Conservation (phyloP, 2,329 filamentous ascomycete genomes). For the Neofusicoccum cordaticola region DNA sequence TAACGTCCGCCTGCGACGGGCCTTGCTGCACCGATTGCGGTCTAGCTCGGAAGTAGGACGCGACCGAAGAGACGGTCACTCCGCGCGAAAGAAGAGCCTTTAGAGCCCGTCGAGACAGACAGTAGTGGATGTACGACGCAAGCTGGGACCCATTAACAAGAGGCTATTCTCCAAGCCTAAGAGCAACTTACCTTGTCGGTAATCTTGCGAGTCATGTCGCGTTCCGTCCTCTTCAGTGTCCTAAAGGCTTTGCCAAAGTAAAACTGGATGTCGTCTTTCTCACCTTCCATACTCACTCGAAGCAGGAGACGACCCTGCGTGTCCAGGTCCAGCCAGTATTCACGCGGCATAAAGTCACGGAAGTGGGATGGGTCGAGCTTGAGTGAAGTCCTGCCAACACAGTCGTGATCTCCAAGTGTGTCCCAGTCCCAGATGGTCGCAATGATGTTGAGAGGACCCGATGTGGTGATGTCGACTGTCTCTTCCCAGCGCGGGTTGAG, state of each 20-base stretch:
- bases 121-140: slow-evolving; percentile 86
- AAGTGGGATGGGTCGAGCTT: slow-evolving; percentile 99
- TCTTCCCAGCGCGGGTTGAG: slow-evolving; percentile 97
- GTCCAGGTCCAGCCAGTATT: slow-evolving; percentile 97
- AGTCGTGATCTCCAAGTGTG: slow-evolving; percentile 94
- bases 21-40: slow-evolving; percentile 50
- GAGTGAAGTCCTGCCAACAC: slow-evolving; percentile 91
- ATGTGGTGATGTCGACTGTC: slow-evolving; percentile 91
- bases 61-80: slow-evolving; percentile 69
- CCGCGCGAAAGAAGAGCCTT: slow-evolving; percentile 71
- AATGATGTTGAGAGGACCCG: slow-evolving; percentile 87
- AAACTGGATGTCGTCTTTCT: slow-evolving; percentile 97
- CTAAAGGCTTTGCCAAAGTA: slow-evolving; percentile 97
- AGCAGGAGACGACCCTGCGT: slow-evolving; percentile 88
- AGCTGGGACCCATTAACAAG: slow-evolving; percentile 54
- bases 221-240: slow-evolving; percentile 88
- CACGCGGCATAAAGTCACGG: slow-evolving; percentile 88
- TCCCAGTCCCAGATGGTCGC: slow-evolving; percentile 99
- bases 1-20: slow-evolving; percentile 69
- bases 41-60: slow-evolving; percentile 61
- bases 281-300: slow-evolving; percentile 96
- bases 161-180: neutral
- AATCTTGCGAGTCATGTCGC: slow-evolving; percentile 97
- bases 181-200: slow-evolving; percentile 77
- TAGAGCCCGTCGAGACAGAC: slow-evolving; percentile 78